A percentile compares a stretch with the other conserved stretches of the same genome.
These are phyloP conservation scores for Aspergillus sclerotioniger DNA, from an alignment of 495 filamentous ascomycete species.

Conservation along the genomic window DNA sequence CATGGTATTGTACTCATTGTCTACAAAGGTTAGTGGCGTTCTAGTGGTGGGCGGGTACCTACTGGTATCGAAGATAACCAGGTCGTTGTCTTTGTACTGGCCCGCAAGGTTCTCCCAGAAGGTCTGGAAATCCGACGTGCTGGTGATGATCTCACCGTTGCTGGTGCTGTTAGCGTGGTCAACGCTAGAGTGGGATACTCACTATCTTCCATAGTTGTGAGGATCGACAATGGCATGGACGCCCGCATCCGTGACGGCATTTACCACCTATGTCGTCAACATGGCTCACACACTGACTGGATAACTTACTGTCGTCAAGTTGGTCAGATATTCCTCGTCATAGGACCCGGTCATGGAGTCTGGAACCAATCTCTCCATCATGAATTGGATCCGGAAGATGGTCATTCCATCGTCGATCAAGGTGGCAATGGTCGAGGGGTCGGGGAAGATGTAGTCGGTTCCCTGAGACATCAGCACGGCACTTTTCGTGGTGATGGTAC, in stretches of 20 bases:
- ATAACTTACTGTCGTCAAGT: slow-evolving; percentile 40
- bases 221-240: slow-evolving; percentile 66
- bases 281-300: background rate
- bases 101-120: slow-evolving; percentile 64
- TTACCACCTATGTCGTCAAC: slow-evolving; percentile 45
- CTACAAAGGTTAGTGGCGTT: slow-evolving; percentile 25
- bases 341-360: slow-evolving; percentile 42
- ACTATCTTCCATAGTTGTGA: slow-evolving; percentile 66
- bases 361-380: slow-evolving; percentile 69
- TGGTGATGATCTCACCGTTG: slow-evolving; percentile 63
- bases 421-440: slow-evolving; percentile 53
- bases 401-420: slow-evolving; percentile 64
- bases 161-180: slow-evolving; percentile 28
- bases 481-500: background rate
- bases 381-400: slow-evolving; percentile 65
- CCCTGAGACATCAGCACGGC: slow-evolving; percentile 26
- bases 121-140: slow-evolving; percentile 54
- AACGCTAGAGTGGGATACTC: slow-evolving; percentile 4
- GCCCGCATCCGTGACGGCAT: slow-evolving; percentile 59
- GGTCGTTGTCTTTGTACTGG: slow-evolving; percentile 56
- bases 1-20: slow-evolving; percentile 78
- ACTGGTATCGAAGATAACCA: slow-evolving; percentile 61
- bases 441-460: slow-evolving; percentile 62
- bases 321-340: slow-evolving; percentile 41
- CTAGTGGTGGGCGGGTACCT: slow-evolving; percentile 3